Evolutionary conservation across 2,329 filamentous ascomycete species (phyloP).

Genomic region (Gremmenia infestans): DNA sequence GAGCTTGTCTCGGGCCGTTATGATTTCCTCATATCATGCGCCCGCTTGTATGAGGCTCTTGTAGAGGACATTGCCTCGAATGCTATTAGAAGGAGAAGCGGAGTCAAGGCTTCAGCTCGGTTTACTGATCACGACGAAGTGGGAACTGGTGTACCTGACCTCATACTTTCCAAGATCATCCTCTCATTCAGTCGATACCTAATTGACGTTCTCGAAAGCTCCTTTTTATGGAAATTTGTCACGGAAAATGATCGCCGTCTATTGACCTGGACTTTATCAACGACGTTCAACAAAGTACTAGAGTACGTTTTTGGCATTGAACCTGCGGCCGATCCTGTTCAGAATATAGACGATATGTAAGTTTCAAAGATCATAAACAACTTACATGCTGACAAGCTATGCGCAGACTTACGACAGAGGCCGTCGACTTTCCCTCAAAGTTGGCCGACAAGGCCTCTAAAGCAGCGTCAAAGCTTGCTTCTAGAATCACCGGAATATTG

Average conservation of each 20-base stretch:
- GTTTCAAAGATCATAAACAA: no score
- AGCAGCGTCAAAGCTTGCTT: not conserved
- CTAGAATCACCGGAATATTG: slow-evolving; percentile 40
- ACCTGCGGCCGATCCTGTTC: slow-evolving; percentile 42
- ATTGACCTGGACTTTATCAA: slow-evolving; percentile 63
- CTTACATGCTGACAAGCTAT: no score
- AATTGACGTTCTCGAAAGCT: slow-evolving; percentile 81
- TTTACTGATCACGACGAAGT: slow-evolving; percentile 46
- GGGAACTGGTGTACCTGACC: slow-evolving; percentile 71
- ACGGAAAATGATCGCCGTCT: slow-evolving; percentile 61
- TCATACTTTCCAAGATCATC: slow-evolving; percentile 67
- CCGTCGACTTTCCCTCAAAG: not conserved
- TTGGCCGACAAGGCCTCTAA: not conserved
- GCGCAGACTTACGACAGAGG: not conserved
- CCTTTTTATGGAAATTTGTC: slow-evolving; percentile 78
- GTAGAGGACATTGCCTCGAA: slow-evolving; percentile 70
- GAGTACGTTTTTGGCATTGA: slow-evolving; percentile 71
- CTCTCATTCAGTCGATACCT: slow-evolving; percentile 69
- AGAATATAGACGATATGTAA: slow-evolving; percentile 29
- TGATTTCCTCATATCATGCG: slow-evolving; percentile 68
- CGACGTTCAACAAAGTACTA: slow-evolving; percentile 67
- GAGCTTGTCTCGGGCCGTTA: slow-evolving; percentile 76
- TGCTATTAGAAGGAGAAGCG: slow-evolving; percentile 60
- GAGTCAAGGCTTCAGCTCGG: slow-evolving; percentile 44
- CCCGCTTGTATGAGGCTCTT: slow-evolving; percentile 68